Percentiles rank a stretch among this genome's conserved stretches.
Evolutionary conservation across 768 basidiomycete species (phyloP).

Genomic region (Leccinum disarticulatum): DNA sequence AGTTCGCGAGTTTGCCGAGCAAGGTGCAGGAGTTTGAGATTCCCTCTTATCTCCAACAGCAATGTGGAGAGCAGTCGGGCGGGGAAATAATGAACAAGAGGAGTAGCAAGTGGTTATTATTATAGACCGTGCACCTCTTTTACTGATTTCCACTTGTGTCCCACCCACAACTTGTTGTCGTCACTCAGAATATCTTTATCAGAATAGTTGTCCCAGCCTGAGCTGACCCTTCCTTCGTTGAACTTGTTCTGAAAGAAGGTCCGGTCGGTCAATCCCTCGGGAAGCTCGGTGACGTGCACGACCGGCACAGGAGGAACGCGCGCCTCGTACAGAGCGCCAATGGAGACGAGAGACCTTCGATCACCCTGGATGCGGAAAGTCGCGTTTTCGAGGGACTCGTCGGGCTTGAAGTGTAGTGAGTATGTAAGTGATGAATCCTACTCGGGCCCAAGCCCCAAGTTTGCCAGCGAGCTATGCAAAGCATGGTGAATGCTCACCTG

Average conservation of each 20-base stretch:
- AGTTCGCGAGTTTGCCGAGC: slow-evolving; percentile 39
- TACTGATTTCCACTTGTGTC: slow-evolving; percentile 34
- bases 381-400: slow-evolving; percentile 25
- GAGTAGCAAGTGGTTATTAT: slow-evolving; percentile 20
- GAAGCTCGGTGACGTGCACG: slow-evolving; percentile 26
- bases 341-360: slow-evolving; percentile 24
- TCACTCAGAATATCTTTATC: slow-evolving; percentile 31
- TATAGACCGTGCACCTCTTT: slow-evolving; percentile 29
- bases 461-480: slow-evolving; percentile 1
- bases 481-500: slow-evolving; percentile 23
- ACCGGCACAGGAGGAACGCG: slow-evolving; percentile 20
- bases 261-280: slow-evolving; percentile 30
- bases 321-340: slow-evolving; percentile 31
- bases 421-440: slow-evolving; percentile 37
- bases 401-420: slow-evolving; percentile 34
- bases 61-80: slow-evolving; percentile 36
- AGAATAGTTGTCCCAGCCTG: slow-evolving; percentile 34
- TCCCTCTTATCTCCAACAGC: slow-evolving; percentile 34
- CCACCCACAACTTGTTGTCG: slow-evolving; percentile 34
- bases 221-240: slow-evolving; percentile 31
- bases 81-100: slow-evolving; percentile 22
- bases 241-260: slow-evolving; percentile 31
- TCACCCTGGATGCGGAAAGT: slow-evolving; percentile 40
- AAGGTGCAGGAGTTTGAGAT: slow-evolving; percentile 34
- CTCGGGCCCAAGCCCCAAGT: neutral